Evolutionary conservation across 495 filamentous ascomycete species (phyloP).

Genomic region (Aspergillus cavernicola): DNA sequence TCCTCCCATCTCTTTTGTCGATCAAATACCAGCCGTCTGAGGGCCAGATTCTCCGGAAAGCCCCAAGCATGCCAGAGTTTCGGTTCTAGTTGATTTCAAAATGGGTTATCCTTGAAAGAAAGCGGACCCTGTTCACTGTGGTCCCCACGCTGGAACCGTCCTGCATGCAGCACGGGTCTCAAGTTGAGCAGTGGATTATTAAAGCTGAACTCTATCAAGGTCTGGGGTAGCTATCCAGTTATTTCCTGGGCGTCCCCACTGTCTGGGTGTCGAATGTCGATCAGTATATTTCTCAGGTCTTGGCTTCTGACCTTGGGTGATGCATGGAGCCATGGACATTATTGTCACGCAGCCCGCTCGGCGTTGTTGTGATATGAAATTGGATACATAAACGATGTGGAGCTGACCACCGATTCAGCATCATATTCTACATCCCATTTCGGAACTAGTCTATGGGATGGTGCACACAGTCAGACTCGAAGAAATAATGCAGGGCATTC

Average conservation of each 20-base stretch:
- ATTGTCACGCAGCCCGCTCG: conserved; percentile 4
- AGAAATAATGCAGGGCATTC: conserved; percentile 1
- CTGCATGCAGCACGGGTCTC: conserved; percentile 12
- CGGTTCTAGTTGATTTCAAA: conserved; percentile 2
- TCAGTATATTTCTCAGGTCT: conserved; percentile 18
- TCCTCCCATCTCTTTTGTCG: not conserved
- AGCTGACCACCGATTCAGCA: conserved; percentile 2
- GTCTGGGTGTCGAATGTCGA: conserved; percentile 3
- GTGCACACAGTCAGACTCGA: conserved; percentile 6
- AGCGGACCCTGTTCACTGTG: conserved; percentile 7
- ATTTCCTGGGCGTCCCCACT: conserved; percentile 2
- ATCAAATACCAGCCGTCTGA: conserved; percentile 3
- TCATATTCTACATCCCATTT: not conserved
- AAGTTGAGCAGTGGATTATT: conserved; percentile 6
- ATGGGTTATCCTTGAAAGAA: not conserved
- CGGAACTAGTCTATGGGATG: not conserved
- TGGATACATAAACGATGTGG: conserved; percentile 19
- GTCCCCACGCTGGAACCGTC: conserved; percentile 6
- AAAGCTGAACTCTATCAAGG: conserved; percentile 18
- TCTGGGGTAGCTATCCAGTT: conserved; percentile 14
- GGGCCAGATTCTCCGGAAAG: not conserved
- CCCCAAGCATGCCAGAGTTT: conserved; percentile 3
- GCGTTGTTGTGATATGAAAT: not conserved
- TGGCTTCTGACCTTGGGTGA: conserved; percentile 6
- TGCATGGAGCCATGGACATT: conserved; percentile 8